Evolutionary conservation across 371 early-diverging fungal species (phyloP), one percentile per base, ranked within the genome.

Genomic region (Circinella minor): DNA sequence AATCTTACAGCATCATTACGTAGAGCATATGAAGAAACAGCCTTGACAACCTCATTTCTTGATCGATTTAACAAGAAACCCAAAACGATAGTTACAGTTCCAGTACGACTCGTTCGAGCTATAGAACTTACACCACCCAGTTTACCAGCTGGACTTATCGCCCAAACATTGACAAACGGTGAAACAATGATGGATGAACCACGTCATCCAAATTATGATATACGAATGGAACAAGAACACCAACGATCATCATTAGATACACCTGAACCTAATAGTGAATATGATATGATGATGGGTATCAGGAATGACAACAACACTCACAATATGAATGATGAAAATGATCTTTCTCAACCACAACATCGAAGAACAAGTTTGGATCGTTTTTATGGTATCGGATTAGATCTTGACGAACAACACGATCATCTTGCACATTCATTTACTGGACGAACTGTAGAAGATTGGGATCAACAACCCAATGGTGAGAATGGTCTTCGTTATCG

Each of bases 381-480:
- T 6, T 69, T 55, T 51, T 69, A 55, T 36, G 69, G 49, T 27
- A 63, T 63, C 34, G 64, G 47, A 63, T 60, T 70, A 8, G 65
- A 77, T 13, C 60, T 80, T 60, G 82, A 82, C 43, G 82, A 82
- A 66, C 78, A 80, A 34, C 70, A 76, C 60, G 80, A 82, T 48
- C 76, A 64, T 7, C 46, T 82, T 20, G 74, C 76, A 1, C 70
- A 62, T 55, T 78, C 76, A 1, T 49, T 82, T 37, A 71, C 75
- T 48, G 82, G 80, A 13, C 63, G 78, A 63, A 67, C 70, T 0
- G 55, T 60, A n/a, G 74, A 77, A 34, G 80, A 82, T 48, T 65
- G 70, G 6, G 38, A 36, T 20, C 47, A 47, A 64, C 73, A 7
- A 64, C 51, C 15, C 17, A 43, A 43, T 9, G 11, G 43, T 11